Conservation (phyloP, 768 basidiomycete genomes). For the Russula compacta region DNA sequence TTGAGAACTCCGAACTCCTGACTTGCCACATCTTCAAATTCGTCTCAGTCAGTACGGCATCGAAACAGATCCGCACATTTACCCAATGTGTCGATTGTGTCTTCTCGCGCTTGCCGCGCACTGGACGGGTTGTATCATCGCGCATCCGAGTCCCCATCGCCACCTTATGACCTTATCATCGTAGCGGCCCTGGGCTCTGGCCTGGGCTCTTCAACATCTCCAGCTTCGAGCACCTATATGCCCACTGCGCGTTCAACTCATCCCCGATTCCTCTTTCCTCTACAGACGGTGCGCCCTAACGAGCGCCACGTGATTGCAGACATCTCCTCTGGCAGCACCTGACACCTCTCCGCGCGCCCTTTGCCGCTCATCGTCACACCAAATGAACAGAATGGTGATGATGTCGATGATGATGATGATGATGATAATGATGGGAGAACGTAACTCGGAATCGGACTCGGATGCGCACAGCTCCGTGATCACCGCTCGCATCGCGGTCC, state of each 20-base stretch:
- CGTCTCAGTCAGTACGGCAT: background rate
- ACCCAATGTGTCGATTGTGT: background rate
- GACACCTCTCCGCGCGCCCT: constrained; percentile 73
- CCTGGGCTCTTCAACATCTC: constrained; percentile 37
- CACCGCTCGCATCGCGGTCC: constrained; percentile 41
- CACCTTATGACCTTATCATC: background rate
- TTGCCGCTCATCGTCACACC: constrained; percentile 60
- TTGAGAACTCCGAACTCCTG: background rate
- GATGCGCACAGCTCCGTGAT: constrained; percentile 20
- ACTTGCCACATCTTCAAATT: background rate
- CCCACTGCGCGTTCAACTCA: too few relatives aligned
- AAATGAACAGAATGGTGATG: too few relatives aligned
- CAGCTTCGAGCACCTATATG: too few relatives aligned
- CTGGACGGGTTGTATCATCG: background rate
- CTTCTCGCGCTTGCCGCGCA: background rate
- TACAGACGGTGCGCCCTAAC: too few relatives aligned
- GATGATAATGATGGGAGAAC: background rate
- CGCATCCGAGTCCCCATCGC: background rate
- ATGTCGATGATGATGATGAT: constrained; percentile 11
- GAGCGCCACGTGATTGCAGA: too few relatives aligned
- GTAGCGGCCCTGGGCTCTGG: background rate
- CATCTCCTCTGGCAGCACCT: constrained; percentile 39
- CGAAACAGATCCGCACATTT: background rate
- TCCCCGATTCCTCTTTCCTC: too few relatives aligned
- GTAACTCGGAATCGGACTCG: background rate